phyloP scores from a whole-genome alignment of 495 filamentous ascomycete species.

The Lineolata rhizophorae region DNA sequence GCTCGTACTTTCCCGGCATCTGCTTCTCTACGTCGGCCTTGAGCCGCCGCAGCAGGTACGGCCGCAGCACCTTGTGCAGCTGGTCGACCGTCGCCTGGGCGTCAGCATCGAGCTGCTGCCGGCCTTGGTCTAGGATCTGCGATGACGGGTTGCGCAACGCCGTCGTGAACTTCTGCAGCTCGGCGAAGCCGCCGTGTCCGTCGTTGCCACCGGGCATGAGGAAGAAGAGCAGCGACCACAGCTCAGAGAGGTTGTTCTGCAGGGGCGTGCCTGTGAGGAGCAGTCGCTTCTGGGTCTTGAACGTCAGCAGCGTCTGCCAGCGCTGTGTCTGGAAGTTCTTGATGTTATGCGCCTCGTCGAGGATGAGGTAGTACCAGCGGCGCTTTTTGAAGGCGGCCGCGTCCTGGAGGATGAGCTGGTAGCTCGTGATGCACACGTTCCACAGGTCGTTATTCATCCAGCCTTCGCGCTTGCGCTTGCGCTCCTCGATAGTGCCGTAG shows the following conservation, averaged over 20 bases:
- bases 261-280: slow-evolving; percentile 88
- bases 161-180: slow-evolving; percentile 75
- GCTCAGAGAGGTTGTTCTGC: slow-evolving; percentile 89
- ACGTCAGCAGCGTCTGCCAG: slow-evolving; percentile 85
- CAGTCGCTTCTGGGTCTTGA: slow-evolving; percentile 69
- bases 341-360: slow-evolving; percentile 98
- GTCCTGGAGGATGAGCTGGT: slow-evolving; percentile 87
- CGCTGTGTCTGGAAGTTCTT: slow-evolving; percentile 96
- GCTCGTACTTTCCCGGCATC: slow-evolving; percentile 95
- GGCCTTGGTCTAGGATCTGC: slow-evolving; percentile 84
- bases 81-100: slow-evolving; percentile 71
- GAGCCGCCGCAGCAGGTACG: slow-evolving; percentile 74
- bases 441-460: slow-evolving; percentile 80
- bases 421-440: slow-evolving; percentile 95
- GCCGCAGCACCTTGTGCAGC: slow-evolving; percentile 79
- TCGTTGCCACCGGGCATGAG: slow-evolving; percentile 67
- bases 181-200: slow-evolving; percentile 70
- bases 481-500: slow-evolving; percentile 83
- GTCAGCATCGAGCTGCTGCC: slow-evolving; percentile 83
- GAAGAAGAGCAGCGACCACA: slow-evolving; percentile 96
- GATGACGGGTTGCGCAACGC: slow-evolving; percentile 86
- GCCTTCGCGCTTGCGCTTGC: slow-evolving; percentile 68
- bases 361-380: slow-evolving; percentile 95
- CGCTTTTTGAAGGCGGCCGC: slow-evolving; percentile 78
- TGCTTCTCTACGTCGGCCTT: slow-evolving; percentile 99